Evolutionary conservation across 2,329 filamentous ascomycete genomes (phyloP).

Genomic region (Fusarium nurragi): DNA sequence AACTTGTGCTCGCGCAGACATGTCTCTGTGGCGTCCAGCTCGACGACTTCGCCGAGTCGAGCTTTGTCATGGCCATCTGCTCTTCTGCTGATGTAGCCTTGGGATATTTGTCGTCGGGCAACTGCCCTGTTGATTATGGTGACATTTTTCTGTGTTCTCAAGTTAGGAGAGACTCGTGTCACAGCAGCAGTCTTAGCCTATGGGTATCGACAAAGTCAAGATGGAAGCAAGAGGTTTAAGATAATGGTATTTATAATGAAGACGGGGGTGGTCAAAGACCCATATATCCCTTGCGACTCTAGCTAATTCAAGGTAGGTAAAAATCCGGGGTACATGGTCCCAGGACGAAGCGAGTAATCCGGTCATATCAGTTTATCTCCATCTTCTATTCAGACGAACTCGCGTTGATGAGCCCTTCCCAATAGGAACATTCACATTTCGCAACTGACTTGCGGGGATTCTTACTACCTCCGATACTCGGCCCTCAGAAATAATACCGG

Average conservation of each 20-base stretch:
- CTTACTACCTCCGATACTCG: slow-evolving; percentile 13
- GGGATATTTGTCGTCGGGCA: background rate
- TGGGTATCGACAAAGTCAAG: background rate
- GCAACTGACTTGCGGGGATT: slow-evolving; percentile 3
- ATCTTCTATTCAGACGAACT: background rate
- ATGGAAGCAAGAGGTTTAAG: background rate
- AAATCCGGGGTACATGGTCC: background rate
- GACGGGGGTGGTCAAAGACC: background rate
- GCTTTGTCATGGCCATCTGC: slow-evolving; percentile 25
- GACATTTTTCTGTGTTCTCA: background rate
- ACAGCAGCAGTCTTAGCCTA: background rate
- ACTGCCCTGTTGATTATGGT: background rate
- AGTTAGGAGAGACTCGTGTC: background rate
- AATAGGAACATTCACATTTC: background rate
- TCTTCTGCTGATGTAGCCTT: slow-evolving; percentile 21
- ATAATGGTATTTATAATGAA: too few relatives aligned
- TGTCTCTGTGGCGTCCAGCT: slow-evolving; percentile 26
- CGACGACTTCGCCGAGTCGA: slow-evolving; percentile 35
- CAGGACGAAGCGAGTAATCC: background rate
- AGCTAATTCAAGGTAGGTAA: background rate
- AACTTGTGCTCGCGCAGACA: slow-evolving; percentile 40
- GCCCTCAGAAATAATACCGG: slow-evolving; percentile 18
- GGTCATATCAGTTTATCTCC: slow-evolving; percentile 12
- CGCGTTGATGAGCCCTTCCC: background rate
- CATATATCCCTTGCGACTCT: background rate